Conservation (phyloP, 2,329 filamentous ascomycete genomes). For the Claviceps quebecensis region DNA sequence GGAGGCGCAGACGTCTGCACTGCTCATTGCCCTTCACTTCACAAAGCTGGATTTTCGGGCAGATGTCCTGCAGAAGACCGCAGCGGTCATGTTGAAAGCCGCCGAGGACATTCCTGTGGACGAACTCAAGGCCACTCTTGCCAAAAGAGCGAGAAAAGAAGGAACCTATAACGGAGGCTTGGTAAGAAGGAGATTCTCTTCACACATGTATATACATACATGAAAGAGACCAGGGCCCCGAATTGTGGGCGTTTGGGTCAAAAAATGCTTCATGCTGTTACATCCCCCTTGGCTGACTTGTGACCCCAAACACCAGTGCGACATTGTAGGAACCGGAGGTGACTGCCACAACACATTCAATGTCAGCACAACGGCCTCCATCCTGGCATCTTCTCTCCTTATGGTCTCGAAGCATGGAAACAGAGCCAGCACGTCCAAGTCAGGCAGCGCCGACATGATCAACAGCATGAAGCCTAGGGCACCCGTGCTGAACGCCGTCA, state of each 20-base stretch:
- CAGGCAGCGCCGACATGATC: constrained; percentile 85
- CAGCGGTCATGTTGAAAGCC: constrained; percentile 68
- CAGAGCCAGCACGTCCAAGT: constrained; percentile 86
- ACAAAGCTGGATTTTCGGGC: constrained; percentile 72
- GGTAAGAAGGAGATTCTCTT: constrained; percentile 34
- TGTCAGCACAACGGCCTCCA: constrained; percentile 88
- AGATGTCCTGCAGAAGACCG: constrained; percentile 76
- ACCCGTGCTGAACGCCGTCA: constrained; percentile 62
- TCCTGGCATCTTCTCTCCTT: constrained; percentile 74
- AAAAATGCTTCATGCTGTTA: neutral
- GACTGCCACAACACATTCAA: constrained; percentile 98
- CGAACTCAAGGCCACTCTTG: constrained; percentile 46
- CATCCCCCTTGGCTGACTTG: constrained; percentile 5
- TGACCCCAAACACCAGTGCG: constrained; percentile 35
- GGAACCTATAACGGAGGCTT: constrained; percentile 72
- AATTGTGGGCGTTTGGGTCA: neutral
- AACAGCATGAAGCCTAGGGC: constrained; percentile 57
- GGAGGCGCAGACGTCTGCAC: constrained; percentile 73
- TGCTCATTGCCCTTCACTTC: constrained; percentile 86
- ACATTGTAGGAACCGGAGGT: constrained; percentile 94
- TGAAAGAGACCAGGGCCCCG: neutral
- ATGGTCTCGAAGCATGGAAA: constrained; percentile 93
- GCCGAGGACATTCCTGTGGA: constrained; percentile 57
- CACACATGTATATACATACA: no score
- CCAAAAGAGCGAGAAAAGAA: constrained; percentile 45